Evolutionary conservation across 371 early-diverging fungal species (phyloP).

Genomic region (Circinella umbellata): DNA sequence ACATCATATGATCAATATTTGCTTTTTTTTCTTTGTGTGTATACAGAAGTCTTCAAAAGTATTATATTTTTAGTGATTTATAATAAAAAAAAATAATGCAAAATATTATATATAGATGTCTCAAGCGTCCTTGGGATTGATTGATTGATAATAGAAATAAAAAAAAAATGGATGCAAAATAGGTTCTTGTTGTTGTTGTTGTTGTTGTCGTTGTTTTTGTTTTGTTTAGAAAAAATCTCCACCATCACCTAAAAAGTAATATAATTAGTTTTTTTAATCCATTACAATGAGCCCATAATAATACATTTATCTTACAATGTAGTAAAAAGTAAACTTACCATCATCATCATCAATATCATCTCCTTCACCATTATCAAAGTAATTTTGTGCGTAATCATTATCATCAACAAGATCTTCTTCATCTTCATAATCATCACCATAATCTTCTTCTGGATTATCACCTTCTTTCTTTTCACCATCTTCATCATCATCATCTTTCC

Average conservation of each 20-base stretch:
- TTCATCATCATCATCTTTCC: conserved; percentile 34
- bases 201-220: neutral
- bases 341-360: conserved; percentile 56
- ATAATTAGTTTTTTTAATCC: neutral
- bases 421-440: conserved; percentile 47
- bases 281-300: no score
- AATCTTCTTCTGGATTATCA: conserved; percentile 24
- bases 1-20: no score
- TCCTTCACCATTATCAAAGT: conserved; percentile 62
- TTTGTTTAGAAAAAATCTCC: conserved; percentile 13
- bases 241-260: conserved; percentile 15
- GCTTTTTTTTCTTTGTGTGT: no score
- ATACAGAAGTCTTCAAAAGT: no score
- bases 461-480: conserved; percentile 39
- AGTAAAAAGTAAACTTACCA: conserved; percentile 20
- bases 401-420: conserved; percentile 60
- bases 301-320: no score
- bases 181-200: neutral
- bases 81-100: no score
- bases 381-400: conserved; percentile 57
- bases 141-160: neutral
- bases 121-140: no score
- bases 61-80: no score
- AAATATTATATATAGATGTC: no score
- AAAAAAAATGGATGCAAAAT: neutral